phyloP scores from a whole-genome alignment of 768 basidiomycete species.

The Mycena metata region DNA sequence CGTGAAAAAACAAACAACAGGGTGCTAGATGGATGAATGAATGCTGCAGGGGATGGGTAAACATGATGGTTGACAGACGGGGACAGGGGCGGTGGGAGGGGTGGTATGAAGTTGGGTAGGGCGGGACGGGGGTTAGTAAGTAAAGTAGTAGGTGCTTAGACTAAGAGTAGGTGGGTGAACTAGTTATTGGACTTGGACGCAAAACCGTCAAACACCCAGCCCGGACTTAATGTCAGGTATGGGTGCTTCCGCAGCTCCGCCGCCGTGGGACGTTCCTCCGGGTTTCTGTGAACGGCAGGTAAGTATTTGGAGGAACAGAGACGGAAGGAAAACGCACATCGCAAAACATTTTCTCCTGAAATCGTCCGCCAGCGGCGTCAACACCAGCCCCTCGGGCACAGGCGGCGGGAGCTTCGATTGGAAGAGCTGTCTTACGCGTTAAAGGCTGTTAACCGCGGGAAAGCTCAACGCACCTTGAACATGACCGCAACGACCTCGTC shows the following conservation, averaged over 20 bases:
- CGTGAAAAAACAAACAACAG: conserved; percentile 31
- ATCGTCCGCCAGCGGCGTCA: conserved; percentile 84
- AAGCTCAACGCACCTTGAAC: conserved; percentile 81
- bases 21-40: conserved; percentile 16
- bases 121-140: conserved; percentile 36
- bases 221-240: conserved; percentile 79
- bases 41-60: conserved; percentile 23
- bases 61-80: conserved; percentile 13
- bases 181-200: conserved; percentile 54
- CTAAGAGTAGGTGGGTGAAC: conserved; percentile 29
- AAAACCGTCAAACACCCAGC: conserved; percentile 82
- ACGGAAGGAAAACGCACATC: conserved; percentile 65
- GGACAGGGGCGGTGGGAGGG: conserved; percentile 2
- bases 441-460: neutral
- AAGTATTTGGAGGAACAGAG: conserved; percentile 12
- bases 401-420: conserved; percentile 89
- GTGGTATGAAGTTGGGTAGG: too few species aligned
- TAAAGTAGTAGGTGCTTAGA: conserved; percentile 27
- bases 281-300: conserved; percentile 68
- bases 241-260: conserved; percentile 83
- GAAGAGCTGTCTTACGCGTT: conserved; percentile 70
- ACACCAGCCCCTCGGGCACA: conserved; percentile 83
- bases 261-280: conserved; percentile 85
- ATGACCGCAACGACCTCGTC: conserved; percentile 93
- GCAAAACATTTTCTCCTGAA: conserved; percentile 93